Conservation (phyloP, 2,329 filamentous ascomycete genomes). For the Claviceps spartinae region DNA sequence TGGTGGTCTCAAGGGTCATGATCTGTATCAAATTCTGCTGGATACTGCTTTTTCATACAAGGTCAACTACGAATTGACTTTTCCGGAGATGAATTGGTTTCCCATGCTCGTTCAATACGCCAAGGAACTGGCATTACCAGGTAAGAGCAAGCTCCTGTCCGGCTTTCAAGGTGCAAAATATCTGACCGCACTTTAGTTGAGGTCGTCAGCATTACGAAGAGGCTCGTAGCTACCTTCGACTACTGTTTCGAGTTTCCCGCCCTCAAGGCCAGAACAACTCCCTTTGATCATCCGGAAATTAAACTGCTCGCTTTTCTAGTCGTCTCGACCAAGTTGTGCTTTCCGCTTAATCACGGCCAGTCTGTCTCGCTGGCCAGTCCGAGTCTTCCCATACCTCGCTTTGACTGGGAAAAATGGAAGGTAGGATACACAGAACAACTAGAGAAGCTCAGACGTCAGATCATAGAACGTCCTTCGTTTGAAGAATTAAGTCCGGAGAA, state of each 20-base stretch:
- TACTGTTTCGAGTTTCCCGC: slow-evolving; percentile 42
- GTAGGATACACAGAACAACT: slow-evolving; percentile 25
- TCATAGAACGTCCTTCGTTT: slow-evolving; percentile 21
- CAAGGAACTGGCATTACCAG: slow-evolving; percentile 58
- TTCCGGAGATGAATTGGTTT: slow-evolving; percentile 60
- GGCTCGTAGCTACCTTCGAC: slow-evolving; percentile 35
- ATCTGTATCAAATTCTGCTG: slow-evolving; percentile 51
- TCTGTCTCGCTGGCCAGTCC: slow-evolving; percentile 15
- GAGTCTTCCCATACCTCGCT: slow-evolving; percentile 8
- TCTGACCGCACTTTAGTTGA: slow-evolving; percentile 41
- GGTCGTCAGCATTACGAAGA: slow-evolving; percentile 15
- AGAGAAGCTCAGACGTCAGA: slow-evolving; percentile 5
- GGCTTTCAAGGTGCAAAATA: not conserved
- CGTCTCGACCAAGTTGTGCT: slow-evolving; percentile 64
- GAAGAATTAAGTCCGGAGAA: slow-evolving; percentile 46
- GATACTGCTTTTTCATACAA: slow-evolving; percentile 51
- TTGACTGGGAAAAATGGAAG: slow-evolving; percentile 66
- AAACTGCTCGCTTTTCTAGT: slow-evolving; percentile 58
- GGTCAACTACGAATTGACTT: slow-evolving; percentile 52
- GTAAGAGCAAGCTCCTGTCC: slow-evolving; percentile 29
- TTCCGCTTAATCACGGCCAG: slow-evolving; percentile 53
- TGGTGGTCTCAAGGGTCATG: slow-evolving; percentile 32
- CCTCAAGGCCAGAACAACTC: slow-evolving; percentile 27
- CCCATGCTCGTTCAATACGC: slow-evolving; percentile 57
- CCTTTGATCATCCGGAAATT: slow-evolving; percentile 58